Percentiles rank a stretch among this genome's conserved stretches.
Conservation (phyloP, 169 alveolate species). For the Eimeria brunetti region DNA sequence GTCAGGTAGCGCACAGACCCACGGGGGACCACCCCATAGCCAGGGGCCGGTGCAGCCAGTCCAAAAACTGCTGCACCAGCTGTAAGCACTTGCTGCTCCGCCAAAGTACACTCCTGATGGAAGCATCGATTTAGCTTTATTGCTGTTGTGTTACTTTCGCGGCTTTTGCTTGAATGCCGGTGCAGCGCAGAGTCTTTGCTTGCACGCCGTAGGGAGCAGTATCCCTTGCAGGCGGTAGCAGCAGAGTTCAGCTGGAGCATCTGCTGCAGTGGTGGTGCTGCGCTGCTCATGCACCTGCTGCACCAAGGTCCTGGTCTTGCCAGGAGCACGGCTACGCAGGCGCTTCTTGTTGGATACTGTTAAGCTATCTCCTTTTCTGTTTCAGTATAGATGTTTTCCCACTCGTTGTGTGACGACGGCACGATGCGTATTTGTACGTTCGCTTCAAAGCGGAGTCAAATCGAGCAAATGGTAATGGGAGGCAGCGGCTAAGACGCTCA, state of each 20-base stretch:
- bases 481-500: neutral
- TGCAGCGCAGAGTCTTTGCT: neutral
- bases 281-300: neutral
- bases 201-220: neutral
- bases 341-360: neutral
- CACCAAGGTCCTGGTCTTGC: neutral
- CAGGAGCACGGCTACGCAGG: neutral
- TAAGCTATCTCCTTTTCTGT: neutral
- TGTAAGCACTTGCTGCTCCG: neutral
- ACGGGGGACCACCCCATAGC: neutral
- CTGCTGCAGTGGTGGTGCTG: neutral
- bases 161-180: neutral
- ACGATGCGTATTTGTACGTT: neutral
- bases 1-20: neutral
- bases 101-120: neutral
- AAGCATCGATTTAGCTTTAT: neutral
- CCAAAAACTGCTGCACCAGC: neutral
- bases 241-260: neutral
- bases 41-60: neutral
- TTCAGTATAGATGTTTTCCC: neutral
- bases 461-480: neutral
- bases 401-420: neutral
- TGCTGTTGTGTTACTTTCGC: neutral
- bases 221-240: neutral
- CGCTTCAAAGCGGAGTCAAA: neutral